phyloP scores from a whole-genome alignment of 306 rosid genomes.

The Citrullus mucosospermus region DNA sequence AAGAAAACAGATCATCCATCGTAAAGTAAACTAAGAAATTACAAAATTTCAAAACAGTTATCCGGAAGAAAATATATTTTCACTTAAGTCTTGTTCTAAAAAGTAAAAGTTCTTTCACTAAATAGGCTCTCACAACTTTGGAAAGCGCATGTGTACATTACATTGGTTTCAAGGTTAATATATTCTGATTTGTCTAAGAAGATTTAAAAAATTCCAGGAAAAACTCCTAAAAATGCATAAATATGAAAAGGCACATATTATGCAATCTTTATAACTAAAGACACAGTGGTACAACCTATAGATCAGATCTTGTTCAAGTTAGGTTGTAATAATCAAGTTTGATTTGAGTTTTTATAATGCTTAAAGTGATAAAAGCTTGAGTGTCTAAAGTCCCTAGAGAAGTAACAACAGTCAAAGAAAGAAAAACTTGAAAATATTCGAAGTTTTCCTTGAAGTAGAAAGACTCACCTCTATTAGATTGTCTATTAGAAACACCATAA shows the following conservation, averaged over 20 bases:
- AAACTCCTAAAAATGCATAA: not conserved
- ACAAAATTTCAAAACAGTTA: not conserved
- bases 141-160: not conserved
- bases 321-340: not conserved
- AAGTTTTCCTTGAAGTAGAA: not conserved
- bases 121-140: not conserved
- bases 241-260: not conserved
- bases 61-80: not conserved
- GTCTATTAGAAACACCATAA: constrained; percentile 44
- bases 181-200: not conserved
- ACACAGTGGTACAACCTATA: not conserved
- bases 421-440: not conserved
- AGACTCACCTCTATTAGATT: constrained; percentile 57
- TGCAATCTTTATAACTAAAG: not conserved
- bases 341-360: not conserved
- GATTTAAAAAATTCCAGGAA: not conserved
- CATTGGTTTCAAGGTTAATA: not conserved
- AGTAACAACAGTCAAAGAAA: not conserved
- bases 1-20: not conserved
- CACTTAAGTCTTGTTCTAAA: not conserved
- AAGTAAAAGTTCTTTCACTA: not conserved
- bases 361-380: not conserved
- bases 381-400: not conserved
- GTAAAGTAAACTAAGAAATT: not conserved
- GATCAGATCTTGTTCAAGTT: not conserved